These are phyloP conservation scores for Salix udensis DNA, from an alignment of 345 rosid genomes.

Conservation along the genomic window DNA sequence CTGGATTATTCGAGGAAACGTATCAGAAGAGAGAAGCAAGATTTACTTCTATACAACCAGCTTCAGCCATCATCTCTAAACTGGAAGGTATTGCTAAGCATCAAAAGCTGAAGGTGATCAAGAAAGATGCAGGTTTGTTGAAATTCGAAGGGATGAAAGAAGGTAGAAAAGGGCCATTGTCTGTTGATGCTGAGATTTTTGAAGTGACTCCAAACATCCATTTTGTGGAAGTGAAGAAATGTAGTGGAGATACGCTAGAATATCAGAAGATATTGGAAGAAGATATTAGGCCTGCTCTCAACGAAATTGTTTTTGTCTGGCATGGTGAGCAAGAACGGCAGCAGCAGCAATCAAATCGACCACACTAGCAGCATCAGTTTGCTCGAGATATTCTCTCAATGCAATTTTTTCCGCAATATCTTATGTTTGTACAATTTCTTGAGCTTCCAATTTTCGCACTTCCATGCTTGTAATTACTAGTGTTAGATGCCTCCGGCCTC, in stretches of 20 bases:
- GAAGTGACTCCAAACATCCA: constrained; percentile 20
- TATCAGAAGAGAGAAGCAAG: constrained; percentile 11
- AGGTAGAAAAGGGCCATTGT: constrained; percentile 20
- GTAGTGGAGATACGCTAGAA: constrained; percentile 16
- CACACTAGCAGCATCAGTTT: neutral
- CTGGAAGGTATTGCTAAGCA: constrained; percentile 19
- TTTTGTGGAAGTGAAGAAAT: constrained; percentile 23
- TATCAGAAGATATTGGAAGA: constrained; percentile 22
- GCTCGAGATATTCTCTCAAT: neutral
- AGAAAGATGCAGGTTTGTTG: constrained; percentile 20
- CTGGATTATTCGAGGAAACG: constrained; percentile 21
- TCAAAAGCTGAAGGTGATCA: constrained; percentile 15
- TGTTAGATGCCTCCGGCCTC: neutral
- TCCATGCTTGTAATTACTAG: neutral
- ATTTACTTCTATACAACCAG: constrained; percentile 18
- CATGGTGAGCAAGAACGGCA: constrained; percentile 12
- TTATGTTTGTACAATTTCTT: neutral
- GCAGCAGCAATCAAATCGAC: neutral
- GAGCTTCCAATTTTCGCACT: neutral
- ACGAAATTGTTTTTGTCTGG: constrained; percentile 24
- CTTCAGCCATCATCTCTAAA: constrained; percentile 19
- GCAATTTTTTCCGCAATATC: neutral
- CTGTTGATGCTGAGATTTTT: constrained; percentile 22
- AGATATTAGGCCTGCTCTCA: constrained; percentile 19
- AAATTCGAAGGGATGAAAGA: constrained; percentile 18